Evolutionary conservation across 2,329 filamentous ascomycete species (phyloP), one percentile per base, ranked within the genome.

Genomic region (Verticillium nubilum): DNA sequence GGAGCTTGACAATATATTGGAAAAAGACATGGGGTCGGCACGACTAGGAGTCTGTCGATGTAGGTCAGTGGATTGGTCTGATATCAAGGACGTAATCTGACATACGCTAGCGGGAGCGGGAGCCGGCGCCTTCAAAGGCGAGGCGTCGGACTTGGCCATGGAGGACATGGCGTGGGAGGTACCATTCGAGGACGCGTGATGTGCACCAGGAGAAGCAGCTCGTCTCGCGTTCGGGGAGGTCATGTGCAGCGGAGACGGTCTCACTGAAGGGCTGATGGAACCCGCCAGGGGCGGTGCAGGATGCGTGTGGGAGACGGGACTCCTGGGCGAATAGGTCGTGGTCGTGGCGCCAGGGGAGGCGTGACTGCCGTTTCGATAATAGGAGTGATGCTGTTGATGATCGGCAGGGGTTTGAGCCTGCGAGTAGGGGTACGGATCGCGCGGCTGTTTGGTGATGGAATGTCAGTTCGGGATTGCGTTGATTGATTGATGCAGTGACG

Each of bases 11-110:
- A 98, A 87, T 61, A 98, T 96, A 71, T 93, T 97, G 65, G 92
- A 95, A 70, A 98, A 95, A 5, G 93, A 95, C 93, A 97, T 97
- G 58, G 93, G 90, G 71, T 96, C 90, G 60, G 89, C 82, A 72
- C 92, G 87, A 66, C 85, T 86, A 1, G 35, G 55, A 13, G 54
- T 56, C 54, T 50, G 58, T 23, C 19, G 17, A 53, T 52, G 2
- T n/a, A 28, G 33, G 31, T 67, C 53, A 66, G 65, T 13, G 13
- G 17, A 12, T 23, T 13, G 6, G 12, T 25, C 29, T n/a, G n/a
- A 9, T 27, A 19, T 33, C 5, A 15, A 15, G 26, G 26, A 3
- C n/a, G 25, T 17, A 13, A 23, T 42, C 60, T 61, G 66, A 70
- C 73, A 62, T 72, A 76, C 73, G 58, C 70, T 74, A 55, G 73